Percentiles rank a stretch among this genome's conserved stretches.
Evolutionary conservation across 2,329 filamentous ascomycete genomes (phyloP).

Genomic region (Colletotrichum sp.): DNA sequence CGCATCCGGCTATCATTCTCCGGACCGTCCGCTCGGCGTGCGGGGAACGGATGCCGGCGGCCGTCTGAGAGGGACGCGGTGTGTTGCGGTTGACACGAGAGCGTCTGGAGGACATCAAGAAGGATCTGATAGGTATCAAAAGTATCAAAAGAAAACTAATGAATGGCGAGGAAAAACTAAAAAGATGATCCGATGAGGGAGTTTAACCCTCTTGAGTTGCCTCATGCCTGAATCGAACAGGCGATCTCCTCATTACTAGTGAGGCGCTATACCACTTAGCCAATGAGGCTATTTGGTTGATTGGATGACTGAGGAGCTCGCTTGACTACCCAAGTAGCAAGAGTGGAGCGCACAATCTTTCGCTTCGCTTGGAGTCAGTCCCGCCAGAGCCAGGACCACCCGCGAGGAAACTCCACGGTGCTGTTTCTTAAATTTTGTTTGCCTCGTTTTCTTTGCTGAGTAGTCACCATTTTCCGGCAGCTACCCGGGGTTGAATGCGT

Average conservation of each 20-base stretch:
- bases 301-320: fast-evolving
- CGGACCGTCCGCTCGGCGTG: not conserved
- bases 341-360: not conserved
- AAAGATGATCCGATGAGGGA: fast-evolving
- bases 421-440: fast-evolving
- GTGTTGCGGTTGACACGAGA: not conserved
- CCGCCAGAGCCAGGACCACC: not conserved
- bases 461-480: fast-evolving
- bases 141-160: not conserved
- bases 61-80: not conserved
- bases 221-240: conserved; percentile 15
- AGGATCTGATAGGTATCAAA: not conserved
- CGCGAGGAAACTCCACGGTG: not conserved
- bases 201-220: not conserved
- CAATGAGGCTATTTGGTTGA: not conserved
- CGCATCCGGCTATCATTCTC: not conserved
- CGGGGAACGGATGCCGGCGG: not conserved
- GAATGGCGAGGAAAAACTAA: not conserved
- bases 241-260: conserved; percentile 19
- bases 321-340: not conserved
- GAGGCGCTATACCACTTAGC: conserved; percentile 19
- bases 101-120: fast-evolving
- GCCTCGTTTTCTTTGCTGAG: not conserved
- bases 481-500: not conserved
- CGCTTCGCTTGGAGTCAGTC: not conserved